phyloP scores from a whole-genome alignment of 106 monocot genomes.

The Dendrobium chrysotoxum region DNA sequence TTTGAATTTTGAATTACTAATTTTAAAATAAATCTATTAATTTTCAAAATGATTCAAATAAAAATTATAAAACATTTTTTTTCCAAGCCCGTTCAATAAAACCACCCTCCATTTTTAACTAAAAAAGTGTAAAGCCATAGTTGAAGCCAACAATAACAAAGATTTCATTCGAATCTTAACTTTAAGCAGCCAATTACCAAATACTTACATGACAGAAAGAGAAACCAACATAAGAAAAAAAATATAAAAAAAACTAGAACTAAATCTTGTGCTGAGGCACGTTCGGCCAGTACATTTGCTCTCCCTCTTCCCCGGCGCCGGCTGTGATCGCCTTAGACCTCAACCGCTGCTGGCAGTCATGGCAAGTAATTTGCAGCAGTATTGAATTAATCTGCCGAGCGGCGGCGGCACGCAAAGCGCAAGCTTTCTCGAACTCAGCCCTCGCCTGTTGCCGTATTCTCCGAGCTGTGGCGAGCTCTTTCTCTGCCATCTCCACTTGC shows the following conservation, averaged over 20 bases:
- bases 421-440: conserved; percentile 31
- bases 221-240: background rate
- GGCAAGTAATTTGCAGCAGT: conserved; percentile 42
- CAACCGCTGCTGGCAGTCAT: conserved; percentile 29
- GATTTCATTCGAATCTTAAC: conserved; percentile 5
- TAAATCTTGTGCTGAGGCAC: background rate
- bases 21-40: too few relatives aligned
- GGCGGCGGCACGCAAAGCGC: conserved; percentile 30
- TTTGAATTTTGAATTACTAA: too few relatives aligned
- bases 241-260: background rate
- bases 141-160: background rate
- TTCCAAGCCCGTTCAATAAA: too few relatives aligned
- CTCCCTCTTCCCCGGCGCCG: background rate
- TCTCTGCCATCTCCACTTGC: conserved; percentile 35
- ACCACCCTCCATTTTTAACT: background rate
- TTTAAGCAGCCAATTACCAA: background rate
- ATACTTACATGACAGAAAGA: background rate
- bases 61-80: too few relatives aligned
- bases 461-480: conserved; percentile 34
- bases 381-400: conserved; percentile 24
- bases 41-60: too few relatives aligned
- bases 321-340: background rate
- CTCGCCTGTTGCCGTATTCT: conserved; percentile 44
- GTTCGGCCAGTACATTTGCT: background rate
- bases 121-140: too few relatives aligned